phyloP scores from a whole-genome alignment of 345 rosid genomes.

The Aquilaria yunnanensis region DNA sequence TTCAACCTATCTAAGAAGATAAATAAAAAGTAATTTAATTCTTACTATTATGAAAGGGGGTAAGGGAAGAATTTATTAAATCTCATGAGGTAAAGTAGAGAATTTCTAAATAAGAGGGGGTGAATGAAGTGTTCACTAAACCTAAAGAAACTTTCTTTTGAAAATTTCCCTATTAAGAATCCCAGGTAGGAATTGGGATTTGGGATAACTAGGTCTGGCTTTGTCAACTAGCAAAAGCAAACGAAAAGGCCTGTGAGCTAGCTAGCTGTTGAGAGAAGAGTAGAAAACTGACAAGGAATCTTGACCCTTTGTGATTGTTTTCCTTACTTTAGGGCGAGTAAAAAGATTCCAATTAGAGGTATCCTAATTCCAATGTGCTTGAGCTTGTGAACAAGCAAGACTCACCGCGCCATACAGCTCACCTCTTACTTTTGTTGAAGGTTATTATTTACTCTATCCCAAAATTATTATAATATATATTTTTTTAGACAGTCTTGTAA shows the following conservation, averaged over 20 bases:
- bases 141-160: background rate
- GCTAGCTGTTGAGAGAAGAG: slow-evolving; percentile 34
- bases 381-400: too few relatives aligned
- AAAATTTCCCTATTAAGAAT: background rate
- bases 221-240: slow-evolving; percentile 21
- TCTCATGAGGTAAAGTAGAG: background rate
- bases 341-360: slow-evolving; percentile 36
- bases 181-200: background rate
- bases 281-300: slow-evolving; percentile 49
- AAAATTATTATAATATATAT: too few relatives aligned
- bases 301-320: slow-evolving; percentile 26
- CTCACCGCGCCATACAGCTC: too few relatives aligned
- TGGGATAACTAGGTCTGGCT: slow-evolving; percentile 6
- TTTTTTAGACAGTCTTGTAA: too few relatives aligned
- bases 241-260: slow-evolving; percentile 4
- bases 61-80: too few relatives aligned
- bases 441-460: too few relatives aligned
- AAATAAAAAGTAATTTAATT: too few relatives aligned
- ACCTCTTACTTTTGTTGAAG: too few relatives aligned
- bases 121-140: background rate
- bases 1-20: too few relatives aligned
- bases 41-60: too few relatives aligned
- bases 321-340: slow-evolving; percentile 11
- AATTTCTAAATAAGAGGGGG: slow-evolving; percentile 14
- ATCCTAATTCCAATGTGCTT: background rate